A percentile compares a stretch with the other conserved stretches of the same genome.
phyloP scores from a whole-genome alignment of 148 eudicot species.

The Amaranthus hypochondriacus region DNA sequence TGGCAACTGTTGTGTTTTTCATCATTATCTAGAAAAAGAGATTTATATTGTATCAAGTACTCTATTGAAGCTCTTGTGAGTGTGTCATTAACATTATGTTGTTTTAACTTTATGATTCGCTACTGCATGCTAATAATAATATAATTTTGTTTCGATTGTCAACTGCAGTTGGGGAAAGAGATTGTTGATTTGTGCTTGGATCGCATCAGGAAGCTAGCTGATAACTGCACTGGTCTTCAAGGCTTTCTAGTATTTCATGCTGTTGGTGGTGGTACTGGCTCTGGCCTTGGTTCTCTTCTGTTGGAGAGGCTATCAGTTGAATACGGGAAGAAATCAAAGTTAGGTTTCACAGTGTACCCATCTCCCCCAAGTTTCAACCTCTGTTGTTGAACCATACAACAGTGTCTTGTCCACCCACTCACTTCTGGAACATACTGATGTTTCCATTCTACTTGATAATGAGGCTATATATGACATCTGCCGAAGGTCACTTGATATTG shows the following conservation, averaged over 20 bases:
- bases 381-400: slow-evolving; percentile 27
- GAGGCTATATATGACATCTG: slow-evolving; percentile 26
- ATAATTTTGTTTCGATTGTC: neutral
- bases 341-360: slow-evolving; percentile 24
- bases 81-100: no score
- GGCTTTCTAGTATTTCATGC: slow-evolving; percentile 26
- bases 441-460: slow-evolving; percentile 20
- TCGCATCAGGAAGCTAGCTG: slow-evolving; percentile 25
- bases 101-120: neutral
- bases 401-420: slow-evolving; percentile 25
- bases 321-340: slow-evolving; percentile 21
- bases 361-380: slow-evolving; percentile 25
- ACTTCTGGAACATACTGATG: slow-evolving; percentile 25
- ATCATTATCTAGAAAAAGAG: no score
- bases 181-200: slow-evolving; percentile 22
- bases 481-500: slow-evolving; percentile 23
- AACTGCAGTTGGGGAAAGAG: slow-evolving; percentile 23
- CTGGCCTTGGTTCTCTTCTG: slow-evolving; percentile 24
- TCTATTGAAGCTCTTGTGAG: no score
- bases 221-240: slow-evolving; percentile 25
- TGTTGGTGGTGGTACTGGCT: slow-evolving; percentile 28
- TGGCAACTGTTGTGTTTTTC: no score
- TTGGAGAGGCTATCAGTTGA: slow-evolving; percentile 23
- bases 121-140: neutral
- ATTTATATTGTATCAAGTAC: no score